Conservation (phyloP, 805 yeast species). For the Kluyveromyces lactis region DNA sequence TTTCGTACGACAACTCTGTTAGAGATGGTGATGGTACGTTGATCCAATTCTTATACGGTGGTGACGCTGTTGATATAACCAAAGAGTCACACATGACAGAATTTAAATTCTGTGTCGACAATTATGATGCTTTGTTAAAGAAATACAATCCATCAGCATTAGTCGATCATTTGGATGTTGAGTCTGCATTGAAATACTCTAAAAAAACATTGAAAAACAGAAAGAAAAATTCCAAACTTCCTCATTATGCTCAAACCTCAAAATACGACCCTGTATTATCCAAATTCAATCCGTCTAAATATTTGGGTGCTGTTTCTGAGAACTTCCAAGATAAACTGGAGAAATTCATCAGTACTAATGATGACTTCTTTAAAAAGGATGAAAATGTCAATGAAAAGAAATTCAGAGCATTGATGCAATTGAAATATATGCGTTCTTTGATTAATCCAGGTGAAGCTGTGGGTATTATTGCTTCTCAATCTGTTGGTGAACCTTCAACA, state of each 20-base stretch:
- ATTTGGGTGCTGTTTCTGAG: constrained; percentile 90
- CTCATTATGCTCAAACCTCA: constrained; percentile 52
- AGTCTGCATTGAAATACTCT: constrained; percentile 66
- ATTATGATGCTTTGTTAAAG: constrained; percentile 75
- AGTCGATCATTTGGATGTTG: constrained; percentile 71
- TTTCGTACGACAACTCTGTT: constrained; percentile 88
- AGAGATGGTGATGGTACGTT: constrained; percentile 93
- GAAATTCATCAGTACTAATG: constrained; percentile 48
- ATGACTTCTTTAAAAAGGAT: constrained; percentile 45
- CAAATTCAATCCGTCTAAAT: constrained; percentile 78
- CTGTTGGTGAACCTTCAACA: constrained; percentile 98
- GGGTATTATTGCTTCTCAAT: constrained; percentile 96
- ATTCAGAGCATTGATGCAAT: constrained; percentile 94
- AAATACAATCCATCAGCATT: constrained; percentile 79
- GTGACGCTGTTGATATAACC: constrained; percentile 91
- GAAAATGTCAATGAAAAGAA: constrained; percentile 55
- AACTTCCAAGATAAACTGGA: constrained; percentile 78
- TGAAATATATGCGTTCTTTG: constrained; percentile 94
- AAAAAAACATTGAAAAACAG: constrained; percentile 72
- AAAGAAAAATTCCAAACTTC: constrained; percentile 52
- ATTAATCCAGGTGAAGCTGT: constrained; percentile 97
- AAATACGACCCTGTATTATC: constrained; percentile 88
- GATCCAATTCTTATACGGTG: constrained; percentile 94
- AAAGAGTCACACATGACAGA: constrained; percentile 91
- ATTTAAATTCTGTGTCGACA: constrained; percentile 87